Conservation (phyloP, 257 asterid genomes). For the Verbascum thapsus region DNA sequence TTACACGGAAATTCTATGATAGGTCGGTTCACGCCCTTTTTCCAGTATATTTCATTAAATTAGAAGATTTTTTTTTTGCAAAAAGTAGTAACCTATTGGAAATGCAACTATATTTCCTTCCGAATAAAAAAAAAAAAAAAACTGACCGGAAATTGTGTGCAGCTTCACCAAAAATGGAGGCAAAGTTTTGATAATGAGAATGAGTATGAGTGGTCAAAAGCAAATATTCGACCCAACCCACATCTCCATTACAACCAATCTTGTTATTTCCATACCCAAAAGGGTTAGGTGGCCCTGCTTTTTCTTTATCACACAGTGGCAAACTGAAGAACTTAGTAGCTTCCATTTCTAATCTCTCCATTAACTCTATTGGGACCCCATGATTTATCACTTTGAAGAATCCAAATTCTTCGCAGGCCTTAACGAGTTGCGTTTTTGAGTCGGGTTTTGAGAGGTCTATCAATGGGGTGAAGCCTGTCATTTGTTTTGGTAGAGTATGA, state of each 20-base stretch:
- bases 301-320: slow-evolving; percentile 52
- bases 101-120: no score
- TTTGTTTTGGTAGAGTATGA: no score
- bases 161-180: slow-evolving; percentile 58
- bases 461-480: no score
- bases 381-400: slow-evolving; percentile 80
- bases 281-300: slow-evolving; percentile 73
- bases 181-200: slow-evolving; percentile 47
- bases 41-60: no score
- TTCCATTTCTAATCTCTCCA: slow-evolving; percentile 53
- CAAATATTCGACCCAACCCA: slow-evolving; percentile 77
- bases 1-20: no score
- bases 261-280: slow-evolving; percentile 78
- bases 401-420: slow-evolving; percentile 80
- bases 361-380: slow-evolving; percentile 56
- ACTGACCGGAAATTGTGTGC: slow-evolving; percentile 63
- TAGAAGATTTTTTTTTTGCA: not conserved
- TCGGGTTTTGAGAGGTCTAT: slow-evolving; percentile 75
- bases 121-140: no score
- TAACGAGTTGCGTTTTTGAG: slow-evolving; percentile 56
- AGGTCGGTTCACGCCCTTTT: no score
- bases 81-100: no score
- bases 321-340: slow-evolving; percentile 64
- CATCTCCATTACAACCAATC: slow-evolving; percentile 73
- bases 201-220: slow-evolving; percentile 54